Evolutionary conservation across 495 filamentous ascomycete species (phyloP).

Genomic region (Cercophora samala): DNA sequence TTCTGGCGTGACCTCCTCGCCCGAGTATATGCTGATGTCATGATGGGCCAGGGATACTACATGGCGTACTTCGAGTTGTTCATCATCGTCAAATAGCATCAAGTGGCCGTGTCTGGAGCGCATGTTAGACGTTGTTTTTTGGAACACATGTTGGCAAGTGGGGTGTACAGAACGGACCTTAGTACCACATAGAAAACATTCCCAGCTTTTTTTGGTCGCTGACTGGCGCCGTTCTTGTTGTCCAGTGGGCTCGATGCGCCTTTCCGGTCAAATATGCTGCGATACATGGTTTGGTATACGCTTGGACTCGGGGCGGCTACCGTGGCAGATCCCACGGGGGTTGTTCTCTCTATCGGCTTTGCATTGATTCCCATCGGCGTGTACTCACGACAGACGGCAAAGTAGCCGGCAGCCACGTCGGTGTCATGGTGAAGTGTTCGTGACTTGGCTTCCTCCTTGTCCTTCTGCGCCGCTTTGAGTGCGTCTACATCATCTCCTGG

Average conservation of each 20-base stretch:
- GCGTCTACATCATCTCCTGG: constrained; percentile 48
- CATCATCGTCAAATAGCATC: constrained; percentile 91
- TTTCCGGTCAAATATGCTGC: constrained; percentile 90
- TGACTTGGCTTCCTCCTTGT: constrained; percentile 46
- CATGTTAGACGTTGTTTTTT: not conserved
- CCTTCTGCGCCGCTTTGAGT: constrained; percentile 44
- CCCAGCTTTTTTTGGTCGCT: constrained; percentile 65
- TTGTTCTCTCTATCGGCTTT: constrained; percentile 83
- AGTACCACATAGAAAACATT: constrained; percentile 96
- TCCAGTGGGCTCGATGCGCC: constrained; percentile 49
- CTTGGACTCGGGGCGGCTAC: constrained; percentile 74
- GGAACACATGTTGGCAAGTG: not conserved
- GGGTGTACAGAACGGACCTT: constrained; percentile 51
- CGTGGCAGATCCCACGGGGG: constrained; percentile 67
- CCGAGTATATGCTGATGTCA: constrained; percentile 79
- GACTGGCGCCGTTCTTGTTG: constrained; percentile 47
- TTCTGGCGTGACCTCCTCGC: constrained; percentile 76
- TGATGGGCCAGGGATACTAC: constrained; percentile 90
- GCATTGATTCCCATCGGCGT: constrained; percentile 86
- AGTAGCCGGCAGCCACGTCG: constrained; percentile 91
- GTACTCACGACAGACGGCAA: constrained; percentile 91
- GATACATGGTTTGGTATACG: constrained; percentile 97
- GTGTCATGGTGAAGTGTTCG: constrained; percentile 54
- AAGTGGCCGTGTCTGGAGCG: constrained; percentile 78
- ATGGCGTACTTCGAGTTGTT: constrained; percentile 88